These are phyloP conservation scores for Gloeopeniophorella convolvens DNA, from an alignment of 768 basidiomycete genomes.

Conservation along the genomic window DNA sequence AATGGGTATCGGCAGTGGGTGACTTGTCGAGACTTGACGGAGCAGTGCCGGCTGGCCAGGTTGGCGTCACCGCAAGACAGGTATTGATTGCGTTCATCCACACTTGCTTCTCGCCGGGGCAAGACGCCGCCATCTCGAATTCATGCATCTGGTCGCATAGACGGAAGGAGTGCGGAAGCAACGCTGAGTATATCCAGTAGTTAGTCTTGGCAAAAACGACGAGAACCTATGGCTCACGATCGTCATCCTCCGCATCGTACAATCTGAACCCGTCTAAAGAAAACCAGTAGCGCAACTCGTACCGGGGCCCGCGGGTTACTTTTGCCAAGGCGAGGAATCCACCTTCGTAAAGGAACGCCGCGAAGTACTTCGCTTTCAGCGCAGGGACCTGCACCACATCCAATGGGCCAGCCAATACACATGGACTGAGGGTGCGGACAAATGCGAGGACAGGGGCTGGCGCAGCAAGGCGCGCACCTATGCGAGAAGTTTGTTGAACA, in stretches of 20 bases:
- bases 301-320: slow-evolving; percentile 69
- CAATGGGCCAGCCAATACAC: slow-evolving; percentile 75
- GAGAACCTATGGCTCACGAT: slow-evolving; percentile 48
- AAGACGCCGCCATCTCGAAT: slow-evolving; percentile 84
- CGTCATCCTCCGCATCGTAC: slow-evolving; percentile 58
- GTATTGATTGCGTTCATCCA: slow-evolving; percentile 71
- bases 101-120: slow-evolving; percentile 75
- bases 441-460: slow-evolving; percentile 44
- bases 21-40: slow-evolving; percentile 49
- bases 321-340: slow-evolving; percentile 87
- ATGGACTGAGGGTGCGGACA: slow-evolving; percentile 68
- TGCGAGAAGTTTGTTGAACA: slow-evolving; percentile 16
- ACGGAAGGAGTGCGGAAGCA: slow-evolving; percentile 52
- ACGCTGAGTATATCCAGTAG: slow-evolving; percentile 40
- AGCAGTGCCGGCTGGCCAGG: slow-evolving; percentile 53
- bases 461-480: slow-evolving; percentile 30
- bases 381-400: slow-evolving; percentile 74
- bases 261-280: slow-evolving; percentile 67
- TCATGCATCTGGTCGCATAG: slow-evolving; percentile 11
- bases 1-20: slow-evolving; percentile 15
- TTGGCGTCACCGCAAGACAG: slow-evolving; percentile 36
- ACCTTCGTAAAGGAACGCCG: slow-evolving; percentile 81
- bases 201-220: neutral
- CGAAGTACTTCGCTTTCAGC: slow-evolving; percentile 68
- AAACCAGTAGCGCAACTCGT: slow-evolving; percentile 89